Conservation (phyloP, 2,329 filamentous ascomycete species). For the Lasiodiplodia theobromae region DNA sequence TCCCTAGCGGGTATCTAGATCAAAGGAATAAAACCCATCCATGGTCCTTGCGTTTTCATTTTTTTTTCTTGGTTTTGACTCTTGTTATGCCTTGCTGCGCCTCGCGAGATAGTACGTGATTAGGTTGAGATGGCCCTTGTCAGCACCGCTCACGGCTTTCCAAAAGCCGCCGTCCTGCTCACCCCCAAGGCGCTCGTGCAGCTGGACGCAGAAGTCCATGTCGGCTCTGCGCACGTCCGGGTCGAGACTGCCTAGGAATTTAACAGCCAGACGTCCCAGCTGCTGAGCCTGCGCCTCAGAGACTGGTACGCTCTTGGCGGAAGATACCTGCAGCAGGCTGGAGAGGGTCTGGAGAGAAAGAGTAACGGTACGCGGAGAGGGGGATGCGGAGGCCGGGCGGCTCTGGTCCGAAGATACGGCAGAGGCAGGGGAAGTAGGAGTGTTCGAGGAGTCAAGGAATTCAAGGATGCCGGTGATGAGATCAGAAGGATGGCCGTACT, state of each 20-base stretch:
- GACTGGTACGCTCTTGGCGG: constrained; percentile 41
- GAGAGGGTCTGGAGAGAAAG: constrained; percentile 51
- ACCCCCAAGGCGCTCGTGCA: constrained; percentile 70
- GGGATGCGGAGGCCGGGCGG: constrained; percentile 21
- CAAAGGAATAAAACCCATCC: constrained; percentile 1
- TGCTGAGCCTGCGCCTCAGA: constrained; percentile 45
- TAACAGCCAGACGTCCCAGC: constrained; percentile 49
- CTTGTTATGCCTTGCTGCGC: constrained; percentile 60
- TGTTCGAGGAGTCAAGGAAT: constrained; percentile 42
- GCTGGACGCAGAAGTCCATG: constrained; percentile 77
- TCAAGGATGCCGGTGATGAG: constrained; percentile 48
- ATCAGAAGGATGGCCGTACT: constrained; percentile 68
- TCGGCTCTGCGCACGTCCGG: constrained; percentile 68
- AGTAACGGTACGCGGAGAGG: constrained; percentile 43
- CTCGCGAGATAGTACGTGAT: constrained; percentile 84
- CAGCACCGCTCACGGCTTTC: constrained; percentile 64
- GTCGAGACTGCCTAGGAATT: constrained; percentile 47
- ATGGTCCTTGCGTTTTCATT: background rate
- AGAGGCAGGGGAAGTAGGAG: constrained; percentile 37
- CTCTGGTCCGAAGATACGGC: constrained; percentile 45
- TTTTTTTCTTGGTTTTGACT: background rate
- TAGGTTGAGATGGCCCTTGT: constrained; percentile 75
- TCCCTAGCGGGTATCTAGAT: background rate
- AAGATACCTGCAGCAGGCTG: constrained; percentile 44
- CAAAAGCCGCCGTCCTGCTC: constrained; percentile 65